A percentile compares a stretch with the other conserved stretches of the same genome.
These are phyloP conservation scores for Helicostylum pulchrum DNA, from an alignment of 192 early-diverging fungal genomes.

Conservation along the genomic window DNA sequence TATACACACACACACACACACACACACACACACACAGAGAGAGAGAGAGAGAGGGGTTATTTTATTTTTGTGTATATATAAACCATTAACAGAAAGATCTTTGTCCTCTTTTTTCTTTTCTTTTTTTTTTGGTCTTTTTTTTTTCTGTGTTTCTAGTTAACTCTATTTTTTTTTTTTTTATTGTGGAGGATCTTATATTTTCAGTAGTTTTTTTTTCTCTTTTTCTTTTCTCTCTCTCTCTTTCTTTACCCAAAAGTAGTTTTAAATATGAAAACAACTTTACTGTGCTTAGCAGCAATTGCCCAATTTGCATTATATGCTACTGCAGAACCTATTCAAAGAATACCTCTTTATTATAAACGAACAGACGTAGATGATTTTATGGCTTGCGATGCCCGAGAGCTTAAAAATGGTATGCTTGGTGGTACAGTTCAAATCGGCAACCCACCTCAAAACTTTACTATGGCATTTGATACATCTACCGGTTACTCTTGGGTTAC, in stretches of 20 bases:
- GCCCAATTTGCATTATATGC: slow-evolving; percentile 27
- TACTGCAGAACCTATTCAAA: slow-evolving; percentile 17
- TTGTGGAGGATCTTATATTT: no score
- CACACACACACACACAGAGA: no score
- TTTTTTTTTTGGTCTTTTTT: no score
- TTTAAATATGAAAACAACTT: slow-evolving; percentile 22
- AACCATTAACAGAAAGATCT: no score
- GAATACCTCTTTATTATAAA: slow-evolving; percentile 4
- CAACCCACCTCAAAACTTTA: slow-evolving; percentile 88
- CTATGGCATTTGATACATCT: slow-evolving; percentile 85
- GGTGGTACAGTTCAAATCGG: slow-evolving; percentile 83
- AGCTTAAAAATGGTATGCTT: slow-evolving; percentile 53
- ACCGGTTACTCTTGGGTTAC: slow-evolving; percentile 35
- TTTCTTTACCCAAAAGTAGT: background rate
- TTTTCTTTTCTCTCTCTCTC: background rate
- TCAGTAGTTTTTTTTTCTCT: no score
- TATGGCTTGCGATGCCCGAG: slow-evolving; percentile 16
- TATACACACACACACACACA: no score
- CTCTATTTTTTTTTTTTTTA: no score
- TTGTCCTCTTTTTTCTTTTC: no score
- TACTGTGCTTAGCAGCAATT: slow-evolving; percentile 27
- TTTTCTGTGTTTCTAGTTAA: no score
- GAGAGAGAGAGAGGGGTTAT: no score
- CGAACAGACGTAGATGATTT: background rate
- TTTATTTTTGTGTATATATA: no score